Evolutionary conservation across 495 filamentous ascomycete genomes (phyloP).

Genomic region (Penicillium chermesinum): DNA sequence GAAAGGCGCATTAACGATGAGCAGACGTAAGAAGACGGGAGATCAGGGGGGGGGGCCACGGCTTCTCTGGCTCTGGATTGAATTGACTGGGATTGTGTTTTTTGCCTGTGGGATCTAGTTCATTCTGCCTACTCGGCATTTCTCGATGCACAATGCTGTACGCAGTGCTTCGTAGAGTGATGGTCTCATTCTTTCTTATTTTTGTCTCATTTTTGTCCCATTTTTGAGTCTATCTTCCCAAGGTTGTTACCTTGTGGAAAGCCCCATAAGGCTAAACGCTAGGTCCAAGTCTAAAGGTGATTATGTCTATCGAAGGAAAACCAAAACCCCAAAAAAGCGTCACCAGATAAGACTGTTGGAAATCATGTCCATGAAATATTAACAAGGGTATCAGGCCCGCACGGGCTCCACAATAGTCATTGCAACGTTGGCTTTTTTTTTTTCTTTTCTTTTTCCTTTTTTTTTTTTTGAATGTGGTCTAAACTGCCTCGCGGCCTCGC

Average conservation of each 20-base stretch:
- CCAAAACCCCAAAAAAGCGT: constrained; percentile 1
- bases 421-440: constrained; percentile 1
- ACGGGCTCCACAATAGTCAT: constrained; percentile 18
- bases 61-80: constrained; percentile 2
- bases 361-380: constrained; percentile 5
- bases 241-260: too few relatives aligned
- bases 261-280: too few relatives aligned
- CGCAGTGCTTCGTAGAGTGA: too few relatives aligned
- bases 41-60: constrained; percentile 18
- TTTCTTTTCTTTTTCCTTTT: too few relatives aligned
- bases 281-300: neutral
- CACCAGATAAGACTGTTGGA: too few relatives aligned
- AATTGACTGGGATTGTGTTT: too few relatives aligned
- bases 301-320: constrained; percentile 10
- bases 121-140: too few relatives aligned
- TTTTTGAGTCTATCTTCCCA: too few relatives aligned
- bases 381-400: constrained; percentile 19
- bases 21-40: constrained; percentile 22
- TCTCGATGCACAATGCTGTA: too few relatives aligned
- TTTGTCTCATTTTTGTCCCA: too few relatives aligned
- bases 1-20: constrained; percentile 7
- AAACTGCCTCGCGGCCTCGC: constrained; percentile 10
- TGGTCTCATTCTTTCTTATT: too few relatives aligned
- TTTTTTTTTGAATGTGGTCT: neutral
- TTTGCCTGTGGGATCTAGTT: too few relatives aligned